phyloP scores from a whole-genome alignment of 139 green algal species.

The Marvania coccoides region DNA sequence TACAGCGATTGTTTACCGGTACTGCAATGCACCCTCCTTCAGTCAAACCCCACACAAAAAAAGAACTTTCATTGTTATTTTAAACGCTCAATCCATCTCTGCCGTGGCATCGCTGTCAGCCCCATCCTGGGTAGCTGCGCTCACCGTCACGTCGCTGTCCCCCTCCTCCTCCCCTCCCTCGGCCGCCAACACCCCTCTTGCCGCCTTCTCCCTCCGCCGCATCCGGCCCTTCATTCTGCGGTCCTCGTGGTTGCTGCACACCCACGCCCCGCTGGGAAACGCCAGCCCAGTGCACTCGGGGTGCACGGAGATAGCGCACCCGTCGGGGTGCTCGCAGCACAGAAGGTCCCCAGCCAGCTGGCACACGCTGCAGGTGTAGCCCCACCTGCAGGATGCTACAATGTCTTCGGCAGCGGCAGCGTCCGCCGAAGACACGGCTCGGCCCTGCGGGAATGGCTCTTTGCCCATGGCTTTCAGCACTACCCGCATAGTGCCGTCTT shows the following conservation, averaged over 20 bases:
- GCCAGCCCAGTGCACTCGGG: conserved; percentile 22
- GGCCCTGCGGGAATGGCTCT: conserved; percentile 18
- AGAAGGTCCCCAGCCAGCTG: conserved; percentile 31
- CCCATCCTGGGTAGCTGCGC: neutral
- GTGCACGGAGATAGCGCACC: conserved; percentile 24
- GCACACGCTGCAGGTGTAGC: conserved; percentile 30
- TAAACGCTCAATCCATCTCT: too few relatives aligned
- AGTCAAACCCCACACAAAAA: too few relatives aligned
- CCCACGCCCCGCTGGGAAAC: conserved; percentile 12
- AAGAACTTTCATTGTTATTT: too few relatives aligned
- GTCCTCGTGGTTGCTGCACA: conserved; percentile 30
- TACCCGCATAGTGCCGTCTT: conserved; percentile 15
- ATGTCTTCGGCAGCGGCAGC: conserved; percentile 12
- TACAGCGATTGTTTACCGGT: too few relatives aligned
- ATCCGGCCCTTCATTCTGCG: conserved; percentile 25
- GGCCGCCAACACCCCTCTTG: neutral
- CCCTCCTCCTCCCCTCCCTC: conserved; percentile 5
- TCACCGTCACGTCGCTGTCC: neutral
- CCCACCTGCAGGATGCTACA: conserved; percentile 25
- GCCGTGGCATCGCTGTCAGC: neutral
- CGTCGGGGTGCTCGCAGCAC: conserved; percentile 36
- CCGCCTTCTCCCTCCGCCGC: conserved; percentile 11
- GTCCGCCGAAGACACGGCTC: neutral
- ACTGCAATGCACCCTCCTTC: too few relatives aligned
- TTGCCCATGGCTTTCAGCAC: conserved; percentile 28